Base-by-base conservation (phyloP, 2,329 filamentous ascomycete species). In the Colletotrichum sp. region DNA sequence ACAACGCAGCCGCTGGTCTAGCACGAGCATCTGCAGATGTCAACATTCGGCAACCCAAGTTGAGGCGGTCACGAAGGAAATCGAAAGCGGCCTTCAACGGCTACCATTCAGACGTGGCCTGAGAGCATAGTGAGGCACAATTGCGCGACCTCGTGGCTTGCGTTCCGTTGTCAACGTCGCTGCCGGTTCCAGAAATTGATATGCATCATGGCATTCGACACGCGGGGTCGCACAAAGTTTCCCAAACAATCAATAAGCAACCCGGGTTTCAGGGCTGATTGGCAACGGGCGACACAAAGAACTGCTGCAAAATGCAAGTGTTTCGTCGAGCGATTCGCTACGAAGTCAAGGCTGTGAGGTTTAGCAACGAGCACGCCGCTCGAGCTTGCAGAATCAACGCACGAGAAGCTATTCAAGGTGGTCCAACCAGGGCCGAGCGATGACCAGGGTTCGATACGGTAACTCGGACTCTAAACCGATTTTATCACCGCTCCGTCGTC, bases 371-470 rank as follows among this genome's bases (percentile, higher is more conserved):
- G 19, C 27, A 39, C n/a, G 64, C 52, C 30, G 49, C 15, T 32
- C 57, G 64, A 36, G 25, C 69, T 65, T 69, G 74, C 59, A 63
- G 49, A 65, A 69, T 59, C 57, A 66, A 61, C 44, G 61, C 29
- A 55, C 34, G 22, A 55, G 16, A 68, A 64, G 25, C 25, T 19
- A 22, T 64, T 34, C 5, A 30, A 57, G 70, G 74, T 69, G 55
- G 74, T 69, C 59, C 65, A 76, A 65, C 34, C 44, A 65, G 44
- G 52, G 61, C 44, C 44, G 49, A 73, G 71, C 49, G 49, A 32
- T 61, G 67, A 64, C 74, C 44, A 34, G 74, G 74, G 70, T 74
- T 49, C 29, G 64, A 64, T 12, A 61, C 71, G 57, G 59, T 69
- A 44, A 22, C 25, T 67, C 32, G 71, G 65, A 52, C 25, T 66